Conservation (phyloP, 768 basidiomycete species). For the Trametes coccinea region DNA sequence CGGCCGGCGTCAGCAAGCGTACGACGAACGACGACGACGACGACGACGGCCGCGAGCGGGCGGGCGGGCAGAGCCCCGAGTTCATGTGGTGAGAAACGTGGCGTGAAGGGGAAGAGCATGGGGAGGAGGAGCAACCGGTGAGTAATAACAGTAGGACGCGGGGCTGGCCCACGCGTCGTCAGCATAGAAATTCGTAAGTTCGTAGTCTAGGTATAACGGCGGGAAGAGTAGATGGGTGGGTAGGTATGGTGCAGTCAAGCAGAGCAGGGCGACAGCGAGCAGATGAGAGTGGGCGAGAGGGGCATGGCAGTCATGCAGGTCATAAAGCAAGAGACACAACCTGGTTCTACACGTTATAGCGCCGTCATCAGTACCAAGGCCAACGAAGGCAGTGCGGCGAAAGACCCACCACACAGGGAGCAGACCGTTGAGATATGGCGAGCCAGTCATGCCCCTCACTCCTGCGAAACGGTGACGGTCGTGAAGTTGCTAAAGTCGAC, state of each 20-base stretch:
- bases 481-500: slow-evolving; percentile 14
- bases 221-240: too few relatives aligned
- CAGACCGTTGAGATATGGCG: not conserved
- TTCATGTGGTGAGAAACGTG: not conserved
- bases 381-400: not conserved
- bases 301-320: slow-evolving; percentile 9
- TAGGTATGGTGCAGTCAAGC: not conserved
- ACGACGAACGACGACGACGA: not conserved
- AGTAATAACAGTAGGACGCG: not conserved
- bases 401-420: not conserved
- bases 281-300: not conserved
- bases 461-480: slow-evolving; percentile 17
- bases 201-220: not conserved
- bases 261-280: slow-evolving; percentile 11
- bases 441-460: not conserved
- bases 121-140: too few relatives aligned
- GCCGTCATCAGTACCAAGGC: not conserved
- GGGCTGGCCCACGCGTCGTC: not conserved
- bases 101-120: not conserved
- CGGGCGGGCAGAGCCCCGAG: not conserved
- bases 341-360: not conserved
- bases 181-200: not conserved
- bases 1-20: not conserved
- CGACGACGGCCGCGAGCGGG: not conserved
- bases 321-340: not conserved